Base-by-base conservation (phyloP, 139 green algal genomes). In the Gonium pectorale region DNA sequence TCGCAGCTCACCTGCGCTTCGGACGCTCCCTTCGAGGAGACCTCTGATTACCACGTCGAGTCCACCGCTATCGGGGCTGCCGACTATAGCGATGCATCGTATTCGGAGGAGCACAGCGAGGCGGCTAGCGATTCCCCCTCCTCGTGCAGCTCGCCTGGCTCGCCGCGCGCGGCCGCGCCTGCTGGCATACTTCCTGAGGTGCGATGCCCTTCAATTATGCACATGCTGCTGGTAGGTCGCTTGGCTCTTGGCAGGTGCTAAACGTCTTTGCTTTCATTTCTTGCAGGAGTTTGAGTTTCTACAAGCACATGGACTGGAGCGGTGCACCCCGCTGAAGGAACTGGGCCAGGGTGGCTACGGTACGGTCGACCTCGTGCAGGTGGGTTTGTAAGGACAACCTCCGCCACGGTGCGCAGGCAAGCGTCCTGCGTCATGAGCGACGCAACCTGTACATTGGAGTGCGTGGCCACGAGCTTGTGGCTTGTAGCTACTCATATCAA, bases 251-350 rank as follows among this genome's bases (percentile, higher is more conserved):
- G n/a, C n/a, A n/a, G n/a, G n/a, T 24, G 29, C 2, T 44, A 41
- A 26, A 13, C 0, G 11, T 43, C 0, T 26, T 13, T 38, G 31
- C 62, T 29, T 26, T 13, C 8, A 38, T 68, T 15, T 24, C 11
- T 35, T 41, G 27, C 44, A 83, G 77, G 77, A 83, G 31, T 59
- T 83, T n/a, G 77, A 73, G 31, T 83, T 66, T 21, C 43, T 83
- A 0, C 77, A 83, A 24, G 24, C 19, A 24, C 43, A 73, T 7
- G 77, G 62, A 3, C 59, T 83, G 1, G 77, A 83, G 60, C n/a
- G 43, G 15, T 83, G 77, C 33, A 74, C 60, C 17, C 6, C 60
- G 24, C 60, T 83, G 2, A 83, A 83, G 21, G 77, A 73, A 31
- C 77, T 83, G 7, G 77, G 77, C 21, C 44, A 73, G 63, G 77